A percentile compares a stretch with the other conserved stretches of the same genome.
phyloP scores from a whole-genome alignment of 2,329 filamentous ascomycete genomes.

The Fusarium sp. region DNA sequence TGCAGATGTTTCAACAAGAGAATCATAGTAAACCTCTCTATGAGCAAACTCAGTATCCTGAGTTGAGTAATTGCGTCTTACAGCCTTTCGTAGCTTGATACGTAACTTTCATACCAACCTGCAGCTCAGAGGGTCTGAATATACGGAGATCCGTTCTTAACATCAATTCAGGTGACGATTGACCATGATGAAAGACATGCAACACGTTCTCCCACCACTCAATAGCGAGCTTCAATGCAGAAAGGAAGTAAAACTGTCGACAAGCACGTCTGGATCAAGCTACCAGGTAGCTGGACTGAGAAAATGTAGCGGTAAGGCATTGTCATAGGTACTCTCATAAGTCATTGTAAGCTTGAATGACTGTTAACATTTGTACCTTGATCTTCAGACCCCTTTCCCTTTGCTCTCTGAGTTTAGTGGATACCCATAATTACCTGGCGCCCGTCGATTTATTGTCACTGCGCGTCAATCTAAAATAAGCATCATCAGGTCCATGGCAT shows the following conservation, averaged over 20 bases:
- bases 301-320: too few species aligned
- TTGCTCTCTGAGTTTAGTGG: background rate
- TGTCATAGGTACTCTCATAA: background rate
- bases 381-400: background rate
- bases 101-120: rapidly evolving
- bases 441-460: background rate
- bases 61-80: background rate
- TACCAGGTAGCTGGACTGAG: too few species aligned
- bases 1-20: background rate
- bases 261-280: too few species aligned
- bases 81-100: background rate
- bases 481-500: background rate
- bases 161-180: too few species aligned
- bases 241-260: too few species aligned
- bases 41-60: background rate
- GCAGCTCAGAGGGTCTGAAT: rapidly evolving
- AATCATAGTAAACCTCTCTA: background rate
- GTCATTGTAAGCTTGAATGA: background rate
- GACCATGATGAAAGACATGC: too few species aligned
- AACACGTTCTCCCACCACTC: too few species aligned
- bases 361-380: background rate
- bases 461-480: background rate
- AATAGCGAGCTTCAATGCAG: too few species aligned
- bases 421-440: too few species aligned
- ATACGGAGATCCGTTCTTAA: rapidly evolving